These are phyloP conservation scores for Tricholoma sp. DNA, from an alignment of 768 basidiomycete species.

Conservation along the genomic window DNA sequence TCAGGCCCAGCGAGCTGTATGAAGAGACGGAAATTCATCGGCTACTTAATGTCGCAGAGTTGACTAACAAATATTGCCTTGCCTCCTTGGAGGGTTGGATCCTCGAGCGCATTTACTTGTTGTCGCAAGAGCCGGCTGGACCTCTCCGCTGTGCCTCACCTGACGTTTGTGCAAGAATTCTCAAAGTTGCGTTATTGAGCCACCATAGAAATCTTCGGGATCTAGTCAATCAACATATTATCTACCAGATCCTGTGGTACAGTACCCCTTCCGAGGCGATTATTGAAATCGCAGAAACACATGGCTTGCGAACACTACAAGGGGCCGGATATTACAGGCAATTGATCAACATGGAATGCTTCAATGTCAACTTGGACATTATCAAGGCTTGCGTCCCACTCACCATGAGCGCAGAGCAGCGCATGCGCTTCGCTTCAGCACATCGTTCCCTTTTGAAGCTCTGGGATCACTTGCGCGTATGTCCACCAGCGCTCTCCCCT, in stretches of 20 bases:
- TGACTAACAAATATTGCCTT: slow-evolving; percentile 45
- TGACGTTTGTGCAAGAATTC: slow-evolving; percentile 37
- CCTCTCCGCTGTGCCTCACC: slow-evolving; percentile 27
- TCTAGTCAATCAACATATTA: slow-evolving; percentile 43
- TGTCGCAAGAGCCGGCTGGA: slow-evolving; percentile 24
- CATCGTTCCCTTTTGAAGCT: slow-evolving; percentile 47
- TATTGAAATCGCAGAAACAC: slow-evolving; percentile 41
- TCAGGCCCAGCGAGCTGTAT: slow-evolving; percentile 37
- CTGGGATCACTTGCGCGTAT: slow-evolving; percentile 48
- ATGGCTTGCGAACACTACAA: slow-evolving; percentile 30
- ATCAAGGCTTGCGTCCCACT: slow-evolving; percentile 25
- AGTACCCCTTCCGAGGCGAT: slow-evolving; percentile 44
- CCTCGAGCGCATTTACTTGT: slow-evolving; percentile 34
- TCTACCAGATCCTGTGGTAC: slow-evolving; percentile 50
- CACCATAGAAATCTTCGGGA: slow-evolving; percentile 41
- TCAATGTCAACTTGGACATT: slow-evolving; percentile 2
- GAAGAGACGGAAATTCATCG: slow-evolving; percentile 31
- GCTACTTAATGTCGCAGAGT: slow-evolving; percentile 39
- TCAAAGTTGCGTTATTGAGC: slow-evolving; percentile 49
- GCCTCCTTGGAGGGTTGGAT: slow-evolving; percentile 40
- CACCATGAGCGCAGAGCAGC: slow-evolving; percentile 29
- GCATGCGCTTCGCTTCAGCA: slow-evolving; percentile 51
- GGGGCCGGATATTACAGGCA: slow-evolving; percentile 55
- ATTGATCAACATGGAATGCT: slow-evolving; percentile 28
- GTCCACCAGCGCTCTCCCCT: slow-evolving; percentile 38